Percentiles rank a stretch among this genome's conserved stretches.
Conservation (phyloP, 345 rosid species). For the Eucalyptus dawsonii region DNA sequence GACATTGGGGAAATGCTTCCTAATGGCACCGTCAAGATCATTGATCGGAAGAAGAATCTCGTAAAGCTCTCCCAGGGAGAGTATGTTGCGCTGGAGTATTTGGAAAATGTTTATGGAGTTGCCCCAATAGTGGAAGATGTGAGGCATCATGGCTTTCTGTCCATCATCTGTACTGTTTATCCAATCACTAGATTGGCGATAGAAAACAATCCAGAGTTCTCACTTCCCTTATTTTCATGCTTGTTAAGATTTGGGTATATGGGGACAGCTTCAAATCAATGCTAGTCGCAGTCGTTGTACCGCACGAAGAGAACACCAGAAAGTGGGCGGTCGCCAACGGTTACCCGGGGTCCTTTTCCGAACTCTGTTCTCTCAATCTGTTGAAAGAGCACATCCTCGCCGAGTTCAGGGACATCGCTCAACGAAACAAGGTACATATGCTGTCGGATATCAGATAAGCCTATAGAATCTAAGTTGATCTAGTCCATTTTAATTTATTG, state of each 20-base stretch:
- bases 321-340: slow-evolving; percentile 61
- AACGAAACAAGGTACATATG: slow-evolving; percentile 46
- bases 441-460: neutral
- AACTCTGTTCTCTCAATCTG: slow-evolving; percentile 57
- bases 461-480: neutral
- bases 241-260: slow-evolving; percentile 71
- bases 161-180: neutral
- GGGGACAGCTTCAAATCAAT: slow-evolving; percentile 82
- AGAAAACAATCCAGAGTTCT: neutral
- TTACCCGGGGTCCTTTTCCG: slow-evolving; percentile 24
- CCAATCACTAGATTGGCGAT: neutral
- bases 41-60: slow-evolving; percentile 91
- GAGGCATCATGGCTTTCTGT: neutral
- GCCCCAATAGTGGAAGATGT: slow-evolving; percentile 67
- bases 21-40: slow-evolving; percentile 66
- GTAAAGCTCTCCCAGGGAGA: slow-evolving; percentile 96
- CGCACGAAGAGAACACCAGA: slow-evolving; percentile 46
- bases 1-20: slow-evolving; percentile 80
- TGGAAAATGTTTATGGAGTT: slow-evolving; percentile 61
- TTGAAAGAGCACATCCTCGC: slow-evolving; percentile 39
- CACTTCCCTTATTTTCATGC: neutral
- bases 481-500: neutral
- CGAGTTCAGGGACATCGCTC: slow-evolving; percentile 56
- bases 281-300: slow-evolving; percentile 78
- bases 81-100: slow-evolving; percentile 73